Base-by-base conservation (phyloP, 83 land plant genomes). In the Picea abies region DNA sequence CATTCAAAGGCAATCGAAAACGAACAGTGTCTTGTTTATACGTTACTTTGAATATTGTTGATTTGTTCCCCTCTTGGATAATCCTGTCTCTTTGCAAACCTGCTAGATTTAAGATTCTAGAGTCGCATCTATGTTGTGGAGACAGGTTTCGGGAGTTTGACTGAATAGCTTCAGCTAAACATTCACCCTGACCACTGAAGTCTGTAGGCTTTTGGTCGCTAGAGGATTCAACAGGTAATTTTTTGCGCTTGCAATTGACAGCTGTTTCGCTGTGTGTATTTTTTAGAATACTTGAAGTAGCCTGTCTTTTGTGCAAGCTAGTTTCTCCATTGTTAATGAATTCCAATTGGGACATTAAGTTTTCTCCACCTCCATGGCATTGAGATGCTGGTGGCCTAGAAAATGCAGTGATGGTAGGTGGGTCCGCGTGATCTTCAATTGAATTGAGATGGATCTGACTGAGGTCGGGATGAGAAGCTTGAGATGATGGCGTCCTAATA, bases 11-110 rank as follows among this genome's bases (percentile, higher is more conserved):
- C 20, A 92, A 79, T 29, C 86, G 78, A 68, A 94, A 92, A 60
- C 96, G 84, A 10, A 94, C 89, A 39, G 87, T 94, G 67, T 94
- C 95, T 71, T 86, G 89, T 80, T 84, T 86, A 63, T 90, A 90
- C 5, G 85, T 89, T 35, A 86, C 94, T 87, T 94, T 94, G 15
- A 94, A 82, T 6, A 85, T 87, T 60, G 90, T 66, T 15, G 86
- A 85, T 70, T 49, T 83, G 12, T 76, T 29, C 84, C 76, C 12
- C 4, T 87, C 88, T 73, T 82, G 88, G 58, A 52, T 44, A 19
- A 81, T 61, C 26, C 83, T 56, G 14, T 35, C 49, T 16, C 60
- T 52, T 52, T n/a, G 19, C 58, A 58, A 26, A 19, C 75, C 19
- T 86, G 78, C 19, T 9, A 79, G 17, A 47, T 79, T 14, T 49